These are phyloP conservation scores for Zasmidium cellare DNA, from an alignment of 2,329 filamentous ascomycete genomes.

Conservation along the genomic window DNA sequence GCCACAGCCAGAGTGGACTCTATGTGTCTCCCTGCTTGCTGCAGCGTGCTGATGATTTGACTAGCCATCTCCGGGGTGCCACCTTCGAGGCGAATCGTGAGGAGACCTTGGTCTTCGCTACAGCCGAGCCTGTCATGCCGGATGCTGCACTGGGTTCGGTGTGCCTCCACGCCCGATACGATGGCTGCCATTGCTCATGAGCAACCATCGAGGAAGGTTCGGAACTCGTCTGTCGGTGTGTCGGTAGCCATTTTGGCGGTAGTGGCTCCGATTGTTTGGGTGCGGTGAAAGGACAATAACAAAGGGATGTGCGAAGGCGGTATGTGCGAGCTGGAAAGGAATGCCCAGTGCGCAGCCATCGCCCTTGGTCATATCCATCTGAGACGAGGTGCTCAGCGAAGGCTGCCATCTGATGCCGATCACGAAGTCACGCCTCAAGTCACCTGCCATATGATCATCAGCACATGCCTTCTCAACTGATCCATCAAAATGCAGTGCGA, in stretches of 20 bases:
- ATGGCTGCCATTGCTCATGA: too few species aligned
- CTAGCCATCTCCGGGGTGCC: conserved; percentile 12
- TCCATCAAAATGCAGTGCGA: background rate
- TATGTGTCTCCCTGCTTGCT: conserved; percentile 6
- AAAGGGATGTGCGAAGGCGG: conserved; percentile 30
- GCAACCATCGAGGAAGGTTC: conserved; percentile 18
- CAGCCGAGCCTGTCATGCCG: conserved; percentile 16
- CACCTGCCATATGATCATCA: background rate
- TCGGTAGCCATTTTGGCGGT: conserved; percentile 23
- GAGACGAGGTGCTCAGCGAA: too few species aligned
- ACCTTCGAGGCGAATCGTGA: background rate
- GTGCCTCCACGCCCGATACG: conserved; percentile 1
- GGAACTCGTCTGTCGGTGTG: conserved; percentile 18
- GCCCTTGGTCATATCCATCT: too few species aligned
- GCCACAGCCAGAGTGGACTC: conserved; percentile 4
- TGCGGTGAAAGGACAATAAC: conserved; percentile 25
- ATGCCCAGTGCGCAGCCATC: conserved; percentile 8
- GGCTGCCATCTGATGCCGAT: too few species aligned
- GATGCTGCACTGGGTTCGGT: conserved; percentile 16
- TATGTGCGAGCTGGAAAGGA: conserved; percentile 19
- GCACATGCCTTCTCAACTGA: background rate
- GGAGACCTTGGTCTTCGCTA: background rate
- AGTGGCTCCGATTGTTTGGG: conserved; percentile 27
- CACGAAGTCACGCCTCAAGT: background rate
- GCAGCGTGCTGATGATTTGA: conserved; percentile 16